Evolutionary conservation across 148 eudicot genomes (phyloP), one percentile per base, ranked within the genome.

Genomic region (Nepenthes mirabilis): DNA sequence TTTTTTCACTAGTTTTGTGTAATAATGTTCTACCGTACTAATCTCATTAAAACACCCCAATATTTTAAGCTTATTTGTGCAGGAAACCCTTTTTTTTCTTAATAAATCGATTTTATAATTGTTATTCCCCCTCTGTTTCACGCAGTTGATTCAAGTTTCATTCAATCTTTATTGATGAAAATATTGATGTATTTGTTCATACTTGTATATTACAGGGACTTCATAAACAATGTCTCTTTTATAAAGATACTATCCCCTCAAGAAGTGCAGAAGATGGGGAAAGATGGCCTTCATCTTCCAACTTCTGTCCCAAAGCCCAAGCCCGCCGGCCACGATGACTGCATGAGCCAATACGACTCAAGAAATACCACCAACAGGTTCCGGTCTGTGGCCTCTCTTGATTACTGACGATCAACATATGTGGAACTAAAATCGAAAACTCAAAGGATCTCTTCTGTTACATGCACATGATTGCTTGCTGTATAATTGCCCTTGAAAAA

Each of bases 361-460:
- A 45, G 48, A 11, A 45, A 11, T 5, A 11, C 6, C 48, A 45
- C 8, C 48, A 45, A 45, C 48, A 11, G 48, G 11, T 45, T 11
- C 8, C 8, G 8, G 11, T 6, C 48, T 45, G 8, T 45, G 48
- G 48, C 48, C 8, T 45, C 11, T 45, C 48, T 45, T 45, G 48
- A 45, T 45, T 45, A 45, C 48, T 45, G 71, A 82, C 11, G 52
- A 10, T n/a, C 52, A n/a, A 6, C 10, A 49, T 40, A 8, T 8
- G 4, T 40, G 45, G 4, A 3, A 8, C 45, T 40, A 40, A 40
- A 40, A 8, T 40, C 6, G 8, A 40, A 40, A 40, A 40, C 8
- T 40, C 6, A 3, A 40, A 40, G 45, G 48, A 45, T 45, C 8
- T 11, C 48, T 45, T 23, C 23, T 23, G 23, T 23, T 23, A 23